Conservation (phyloP, 768 basidiomycete species). For the Suillus luteus region DNA sequence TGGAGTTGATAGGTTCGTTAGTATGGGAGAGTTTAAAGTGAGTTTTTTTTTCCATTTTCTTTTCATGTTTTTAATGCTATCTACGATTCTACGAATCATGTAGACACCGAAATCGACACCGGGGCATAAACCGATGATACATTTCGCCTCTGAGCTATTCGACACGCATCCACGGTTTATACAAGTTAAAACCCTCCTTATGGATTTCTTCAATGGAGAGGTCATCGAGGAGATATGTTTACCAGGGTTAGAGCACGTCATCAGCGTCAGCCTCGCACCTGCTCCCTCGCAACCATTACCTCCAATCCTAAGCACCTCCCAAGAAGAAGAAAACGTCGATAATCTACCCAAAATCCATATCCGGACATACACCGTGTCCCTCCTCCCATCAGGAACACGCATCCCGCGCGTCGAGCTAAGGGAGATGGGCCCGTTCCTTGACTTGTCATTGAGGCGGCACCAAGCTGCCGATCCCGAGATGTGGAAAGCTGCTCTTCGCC, state of each 20-base stretch:
- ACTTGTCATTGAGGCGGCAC: slow-evolving; percentile 76
- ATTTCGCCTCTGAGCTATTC: slow-evolving; percentile 94
- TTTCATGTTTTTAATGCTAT: too few species aligned
- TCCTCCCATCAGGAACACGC: slow-evolving; percentile 76
- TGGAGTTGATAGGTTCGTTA: slow-evolving; percentile 78
- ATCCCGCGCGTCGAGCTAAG: slow-evolving; percentile 80
- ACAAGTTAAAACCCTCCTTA: slow-evolving; percentile 88
- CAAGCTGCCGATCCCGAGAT: slow-evolving; percentile 76
- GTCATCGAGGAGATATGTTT: slow-evolving; percentile 82
- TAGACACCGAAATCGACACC: slow-evolving; percentile 88
- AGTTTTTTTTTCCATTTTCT: slow-evolving; percentile 25
- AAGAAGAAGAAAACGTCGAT: too few species aligned
- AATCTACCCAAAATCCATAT: slow-evolving; percentile 83
- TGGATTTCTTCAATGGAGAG: slow-evolving; percentile 91
- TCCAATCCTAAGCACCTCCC: too few species aligned
- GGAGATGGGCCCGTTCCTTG: slow-evolving; percentile 91
- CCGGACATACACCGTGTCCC: slow-evolving; percentile 72
- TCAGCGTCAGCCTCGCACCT: slow-evolving; percentile 67
- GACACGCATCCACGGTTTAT: slow-evolving; percentile 91
- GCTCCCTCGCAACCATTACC: too few species aligned
- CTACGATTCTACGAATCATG: too few species aligned
- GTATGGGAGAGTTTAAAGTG: slow-evolving; percentile 86
- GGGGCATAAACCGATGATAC: slow-evolving; percentile 90
- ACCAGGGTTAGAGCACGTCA: slow-evolving; percentile 83
- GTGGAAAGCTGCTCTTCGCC: slow-evolving; percentile 76